A percentile compares a stretch with the other conserved stretches of the same genome.
Conservation (phyloP, 371 early-diverging fungal species). For the Mucor indicus region DNA sequence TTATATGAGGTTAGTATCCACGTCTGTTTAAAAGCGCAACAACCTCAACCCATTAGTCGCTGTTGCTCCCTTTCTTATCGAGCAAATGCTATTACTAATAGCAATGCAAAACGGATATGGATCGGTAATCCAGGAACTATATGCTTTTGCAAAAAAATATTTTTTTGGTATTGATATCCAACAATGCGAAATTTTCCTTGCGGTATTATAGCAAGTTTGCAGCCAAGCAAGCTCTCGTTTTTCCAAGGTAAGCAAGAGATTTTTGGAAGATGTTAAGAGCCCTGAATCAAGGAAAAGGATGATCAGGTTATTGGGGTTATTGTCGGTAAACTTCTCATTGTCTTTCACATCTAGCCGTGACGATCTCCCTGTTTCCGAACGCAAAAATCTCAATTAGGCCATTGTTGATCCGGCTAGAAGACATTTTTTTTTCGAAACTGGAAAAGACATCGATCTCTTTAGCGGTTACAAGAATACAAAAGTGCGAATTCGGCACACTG, state of each 20-base stretch:
- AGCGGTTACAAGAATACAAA: neutral
- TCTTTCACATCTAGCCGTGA: slow-evolving; percentile 2
- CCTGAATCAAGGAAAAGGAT: slow-evolving; percentile 6
- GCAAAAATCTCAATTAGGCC: slow-evolving; percentile 1
- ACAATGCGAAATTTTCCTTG: neutral
- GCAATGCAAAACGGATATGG: neutral
- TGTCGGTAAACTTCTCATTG: slow-evolving; percentile 2
- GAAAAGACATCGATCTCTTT: slow-evolving; percentile 9
- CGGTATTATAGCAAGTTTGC: slow-evolving; percentile 2
- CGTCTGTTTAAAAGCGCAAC: neutral
- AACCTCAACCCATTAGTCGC: neutral
- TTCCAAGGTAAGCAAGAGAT: slow-evolving; percentile 6
- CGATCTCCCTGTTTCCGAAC: slow-evolving; percentile 2
- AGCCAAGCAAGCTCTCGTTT: slow-evolving; percentile 2
- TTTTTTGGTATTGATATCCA: neutral
- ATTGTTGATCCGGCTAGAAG: slow-evolving; percentile 3
- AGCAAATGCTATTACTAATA: slow-evolving; percentile 4
- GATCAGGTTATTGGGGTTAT: neutral
- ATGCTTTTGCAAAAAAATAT: slow-evolving; percentile 1
- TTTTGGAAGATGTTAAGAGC: slow-evolving; percentile 8
- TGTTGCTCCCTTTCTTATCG: slow-evolving; percentile 4
- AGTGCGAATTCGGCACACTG: slow-evolving; percentile 6
- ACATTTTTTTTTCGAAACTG: neutral
- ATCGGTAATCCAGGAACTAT: neutral
- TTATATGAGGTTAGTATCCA: slow-evolving; percentile 5